Evolutionary conservation across 2,329 filamentous ascomycete species (phyloP).

Genomic region (Pestalotiopsis sp.): DNA sequence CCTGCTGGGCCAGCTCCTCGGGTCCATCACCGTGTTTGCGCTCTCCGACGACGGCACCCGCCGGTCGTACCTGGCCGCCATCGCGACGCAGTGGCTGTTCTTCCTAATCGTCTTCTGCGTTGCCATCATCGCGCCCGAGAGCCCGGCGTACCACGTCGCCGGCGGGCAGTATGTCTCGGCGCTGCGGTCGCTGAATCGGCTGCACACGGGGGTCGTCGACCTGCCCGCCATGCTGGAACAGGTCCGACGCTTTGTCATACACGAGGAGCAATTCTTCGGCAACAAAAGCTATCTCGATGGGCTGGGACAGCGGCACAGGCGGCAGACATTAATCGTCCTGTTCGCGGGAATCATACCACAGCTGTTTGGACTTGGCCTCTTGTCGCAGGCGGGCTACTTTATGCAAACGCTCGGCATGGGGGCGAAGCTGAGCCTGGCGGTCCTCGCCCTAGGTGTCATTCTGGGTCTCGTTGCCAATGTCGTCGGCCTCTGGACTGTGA

Average conservation of each 20-base stretch:
- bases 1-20: slow-evolving; percentile 50
- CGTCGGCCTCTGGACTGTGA: slow-evolving; percentile 46
- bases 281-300: slow-evolving; percentile 42
- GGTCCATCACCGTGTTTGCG: slow-evolving; percentile 44
- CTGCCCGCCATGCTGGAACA: slow-evolving; percentile 35
- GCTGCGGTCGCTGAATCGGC: slow-evolving; percentile 48
- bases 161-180: slow-evolving; percentile 41
- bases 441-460: slow-evolving; percentile 48
- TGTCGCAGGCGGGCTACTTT: slow-evolving; percentile 46
- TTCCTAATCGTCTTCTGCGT: slow-evolving; percentile 44
- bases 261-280: slow-evolving; percentile 33
- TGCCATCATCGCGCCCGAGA: slow-evolving; percentile 51
- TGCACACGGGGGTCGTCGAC: slow-evolving; percentile 44
- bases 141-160: slow-evolving; percentile 51
- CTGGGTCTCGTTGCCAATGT: slow-evolving; percentile 48
- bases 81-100: slow-evolving; percentile 48
- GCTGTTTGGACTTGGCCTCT: slow-evolving; percentile 47
- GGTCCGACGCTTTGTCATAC: slow-evolving; percentile 52
- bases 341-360: slow-evolving; percentile 46
- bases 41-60: slow-evolving; percentile 18
- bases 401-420: slow-evolving; percentile 37
- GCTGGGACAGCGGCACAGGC: slow-evolving; percentile 45
- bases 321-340: slow-evolving; percentile 43
- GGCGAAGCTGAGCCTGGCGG: slow-evolving; percentile 37
- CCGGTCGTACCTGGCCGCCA: slow-evolving; percentile 41